Base-by-base conservation (phyloP, 257 asterid species). In the Leonotis leonurus region DNA sequence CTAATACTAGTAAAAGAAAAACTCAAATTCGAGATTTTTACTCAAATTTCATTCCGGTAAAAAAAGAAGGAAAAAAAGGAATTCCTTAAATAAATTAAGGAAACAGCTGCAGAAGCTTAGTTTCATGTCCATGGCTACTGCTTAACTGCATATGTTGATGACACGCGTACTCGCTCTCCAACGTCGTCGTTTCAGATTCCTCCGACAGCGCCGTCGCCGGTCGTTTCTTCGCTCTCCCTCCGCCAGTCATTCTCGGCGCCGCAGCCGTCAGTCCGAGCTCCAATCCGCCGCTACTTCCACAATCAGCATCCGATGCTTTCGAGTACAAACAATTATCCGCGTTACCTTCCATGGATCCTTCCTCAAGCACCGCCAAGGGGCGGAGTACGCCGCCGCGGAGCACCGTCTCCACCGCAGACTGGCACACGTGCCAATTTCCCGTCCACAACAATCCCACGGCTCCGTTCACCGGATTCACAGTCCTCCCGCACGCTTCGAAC, bases 401-500 rank as follows among this genome's bases (percentile, higher is more conserved):
- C 52, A 90, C 97, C 48, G 94, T 85, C 76, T 87, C 93, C 66
- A 80, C 94, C 27, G 96, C 94, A 20, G 89, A 63, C 77, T 88
- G 94, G 69, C 96, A 90, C 37, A 75, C 60, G 73, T 79, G 83
- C 98, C 98, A 90, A 55, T 85, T 90, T 12, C 95, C 91, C 7
- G 88, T 80, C 91, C 85, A 78, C 35, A 88, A 21, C 63, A 88
- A 57, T 7, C 98, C 98, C 43, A 83, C 86, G 0, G 90, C 95
- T 24, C 95, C 94, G 77, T 72, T 81, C 11, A 90, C 94, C 30
- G 96, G 97, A 36, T 90, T 88, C 51, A 90, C 85, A 2, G 91
- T 85, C 62, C 97, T 67, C 18, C 97, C 97, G 46, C 96, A 88
- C 10, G 97, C 95, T 71, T 90, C 97, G 8, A 79, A 84, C 53